Base-by-base conservation (phyloP, 2,329 filamentous ascomycete species). In the Diaporthe australafricana region DNA sequence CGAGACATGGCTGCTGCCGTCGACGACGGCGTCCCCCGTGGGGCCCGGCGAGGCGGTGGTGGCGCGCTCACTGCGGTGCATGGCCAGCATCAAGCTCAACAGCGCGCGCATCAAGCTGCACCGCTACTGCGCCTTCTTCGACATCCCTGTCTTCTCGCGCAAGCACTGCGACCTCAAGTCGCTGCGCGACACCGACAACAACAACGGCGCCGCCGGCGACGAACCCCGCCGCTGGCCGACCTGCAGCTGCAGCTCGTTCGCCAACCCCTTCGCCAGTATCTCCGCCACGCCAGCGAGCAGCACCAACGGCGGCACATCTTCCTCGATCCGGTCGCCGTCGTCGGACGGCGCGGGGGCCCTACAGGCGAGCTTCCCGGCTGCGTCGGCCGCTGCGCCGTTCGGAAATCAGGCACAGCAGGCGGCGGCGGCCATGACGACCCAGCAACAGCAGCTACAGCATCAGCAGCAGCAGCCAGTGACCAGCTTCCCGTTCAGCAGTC, bases 41-140 rank as follows among this genome's bases (percentile, higher is more conserved):
- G 81, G 83, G 68, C 77, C 76, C 14, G 77, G 77, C 0, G 86
- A 88, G 73, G 77, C 79, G 7, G 79, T 83, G 1, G 78, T 87
- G 7, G 81, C 82, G 2, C 81, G 84, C 57, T 81, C 85, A 1
- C 76, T 88, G 20, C 80, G 84, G 56, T 83, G 81, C 38, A 87
- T 87, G 78, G 81, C 85, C 12, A 81, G 82, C 16, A 87, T 87
- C 70, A 88, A 87, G 74, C 74, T 87, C 22, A 87, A 87, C 75
- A 87, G 86, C 76, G 85, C 86, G 14, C 80, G 85, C 17, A 87
- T 87, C 74, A 88, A 88, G 74, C 76, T 87, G 3, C 86, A 88
- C 73, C 83, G 86, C 1, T 87, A 87, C 75, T 84, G 82, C 73
- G 86, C 86, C 11, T 88, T 88, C 76, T 84, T 81, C 55, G 86